Base-by-base conservation (phyloP, 352 stramenopile species). In the Globisporangium alternatum region DNA sequence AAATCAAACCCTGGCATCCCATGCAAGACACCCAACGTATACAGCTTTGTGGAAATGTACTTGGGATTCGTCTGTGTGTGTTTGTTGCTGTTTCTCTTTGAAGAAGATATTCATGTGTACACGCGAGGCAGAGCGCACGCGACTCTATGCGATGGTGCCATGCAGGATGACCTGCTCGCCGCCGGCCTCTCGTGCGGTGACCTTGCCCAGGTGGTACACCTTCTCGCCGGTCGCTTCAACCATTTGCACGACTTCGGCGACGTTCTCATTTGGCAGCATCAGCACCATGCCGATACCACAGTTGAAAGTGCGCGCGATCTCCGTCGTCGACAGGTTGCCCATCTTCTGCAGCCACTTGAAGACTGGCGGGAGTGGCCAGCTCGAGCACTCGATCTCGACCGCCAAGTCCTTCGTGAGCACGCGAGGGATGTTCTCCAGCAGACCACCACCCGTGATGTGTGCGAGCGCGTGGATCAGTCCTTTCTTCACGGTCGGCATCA, bases 241-340 rank as follows among this genome's bases (percentile, higher is more conserved):
- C 55, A 93, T 65, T 44, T 82, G 41, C 41, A 93, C 90, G 5
- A 97, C 91, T 59, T 96, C 81, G n/a, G 87, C 83, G 28, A 96
- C 96, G 66, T 96, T 86, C 51, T 91, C 87, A 44, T 88, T 74
- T 19, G 93, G 83, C 30, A 99, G 77, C 58, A 99, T 95, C 28
- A 99, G 74, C 39, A 99, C 93, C 96, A 99, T 99, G 64, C 97
- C 97, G 72, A 99, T 96, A 63, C 97, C 97, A 77, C 95, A 99
- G 78, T 99, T 99, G 80, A 99, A 99, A 56, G 97, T 99, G 53
- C 96, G 85, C 17, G 98, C 83, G 69, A 99, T 91, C 81, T 99
- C 97, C 28, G 81, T 77, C 67, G 98, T 96, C 52, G 96, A 95
- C 17, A 99, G 76, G 74, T 94, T 93, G 48, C 87, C 89, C 60